Base-by-base conservation (phyloP, 371 early-diverging fungal species). In the Zopfochytrium polystomum region DNA sequence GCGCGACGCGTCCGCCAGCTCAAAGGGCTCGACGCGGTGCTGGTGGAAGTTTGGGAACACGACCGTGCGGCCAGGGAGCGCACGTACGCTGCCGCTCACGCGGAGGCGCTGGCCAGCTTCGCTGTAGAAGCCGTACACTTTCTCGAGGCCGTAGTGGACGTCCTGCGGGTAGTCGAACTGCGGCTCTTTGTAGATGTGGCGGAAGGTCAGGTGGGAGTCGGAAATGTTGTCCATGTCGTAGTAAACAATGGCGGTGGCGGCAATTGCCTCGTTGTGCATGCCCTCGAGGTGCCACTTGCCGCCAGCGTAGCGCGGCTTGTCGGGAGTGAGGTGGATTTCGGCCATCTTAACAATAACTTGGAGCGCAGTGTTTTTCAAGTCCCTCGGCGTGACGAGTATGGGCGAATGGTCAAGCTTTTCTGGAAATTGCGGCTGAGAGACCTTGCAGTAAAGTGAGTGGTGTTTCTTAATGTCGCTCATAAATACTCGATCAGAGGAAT, bases 1-100 rank as follows among this genome's bases (percentile, higher is more conserved):
- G 49, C 74, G 75, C 45, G 78, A 74, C 13, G 61, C 54, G 52
- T 85, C 85, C 1, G 51, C 64, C 27, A 77, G 59, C 43, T 43
- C 38, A 43, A 77, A 75, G 2, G 71, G 57, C n/a, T 63, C 63
- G 23, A 85, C 77, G 22, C 74, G 66, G 65, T 85, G 86, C 66
- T 86, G 87, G 61, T 73, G 80, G 26, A 67, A 65, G 72, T 87
- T 87, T 15, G 87, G 87, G 53, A 84, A 87, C 5, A 66, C 75
- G 42, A 87, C 54, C 58, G 75, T 72, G 6, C 80, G 80, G 5
- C 80, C 81, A 46, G 66, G 43, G 42, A 49, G 11, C 2, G 58
- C 59, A 11, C 32, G 51, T 25, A 43, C 34, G 9, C 18, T 18
- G 0, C 52, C 52, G 18, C 11, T 18, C 13, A 29, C 31, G 13